Base-by-base conservation (phyloP, 331 rosid species). In the Acacia pycnantha region DNA sequence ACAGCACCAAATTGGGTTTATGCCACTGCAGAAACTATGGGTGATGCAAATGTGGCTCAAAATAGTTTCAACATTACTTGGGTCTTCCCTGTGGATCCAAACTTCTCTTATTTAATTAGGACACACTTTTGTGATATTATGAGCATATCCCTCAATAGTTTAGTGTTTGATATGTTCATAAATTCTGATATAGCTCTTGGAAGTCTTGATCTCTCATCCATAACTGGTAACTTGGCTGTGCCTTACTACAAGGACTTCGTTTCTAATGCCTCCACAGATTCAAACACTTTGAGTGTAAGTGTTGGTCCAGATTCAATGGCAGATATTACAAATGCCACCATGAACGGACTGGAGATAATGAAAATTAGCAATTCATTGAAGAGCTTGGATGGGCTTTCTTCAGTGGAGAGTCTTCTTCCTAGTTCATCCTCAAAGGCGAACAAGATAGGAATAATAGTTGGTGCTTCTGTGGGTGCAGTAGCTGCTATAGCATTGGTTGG, bases 31-130 rank as follows among this genome's bases (percentile, higher is more conserved):
- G 97, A 93, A 77, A 87, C 92, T 59, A 93, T 95, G 99, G 94
- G 91, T 74, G 90, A 92, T 83, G 90, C 99, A 0, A 89, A 93
- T 83, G 93, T 93, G 11, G 81, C 93, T 66, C 82, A 83, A 41
- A 86, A 76, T 59, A 95, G 84, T 87, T 95, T 95, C 96, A 95
- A 93, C 88, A 84, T 95, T 68, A 95, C 99, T 79, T 95, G 99
- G 99, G 94, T 93, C 48, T 89, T 95, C 75, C 24, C 76, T 7
- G 97, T 92, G 43, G 94, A 95, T 81, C 96, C 92, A 26, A 76
- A 68, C 71, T 95, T 87, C 85, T 82, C 87, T 76, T 95, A 93
- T 77, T 89, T 93, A 18, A 88, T 95, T 40, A 82, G 99, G 82
- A 88, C 90, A 2, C 99, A 95, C 81, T 91, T 93, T 73, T 95